Evolutionary conservation across 495 filamentous ascomycete species (phyloP).

Genomic region (Xylaria telfairii): DNA sequence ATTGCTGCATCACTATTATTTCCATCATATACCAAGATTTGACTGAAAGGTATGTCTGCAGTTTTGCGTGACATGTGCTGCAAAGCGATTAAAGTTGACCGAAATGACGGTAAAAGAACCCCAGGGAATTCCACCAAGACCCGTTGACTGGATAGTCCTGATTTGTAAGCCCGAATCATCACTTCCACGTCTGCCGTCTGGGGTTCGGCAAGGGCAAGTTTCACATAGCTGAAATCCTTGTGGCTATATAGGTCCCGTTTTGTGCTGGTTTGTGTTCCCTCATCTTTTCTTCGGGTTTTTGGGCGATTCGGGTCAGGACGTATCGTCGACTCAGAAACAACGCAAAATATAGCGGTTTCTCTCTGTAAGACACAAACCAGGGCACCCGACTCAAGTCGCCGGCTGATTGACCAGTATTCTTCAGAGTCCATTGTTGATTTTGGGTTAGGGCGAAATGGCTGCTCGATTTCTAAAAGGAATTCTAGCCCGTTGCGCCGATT

Average conservation of each 20-base stretch:
- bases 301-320: not conserved
- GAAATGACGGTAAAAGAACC: conserved; percentile 68
- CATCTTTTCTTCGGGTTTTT: not conserved
- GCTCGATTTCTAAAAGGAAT: conserved; percentile 14
- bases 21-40: conserved; percentile 57
- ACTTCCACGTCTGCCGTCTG: conserved; percentile 5
- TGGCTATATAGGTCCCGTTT: not conserved
- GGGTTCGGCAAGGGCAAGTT: conserved; percentile 23
- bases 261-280: not conserved
- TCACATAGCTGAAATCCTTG: conserved; percentile 15
- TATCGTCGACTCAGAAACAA: conserved; percentile 13
- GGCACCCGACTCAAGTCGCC: not conserved
- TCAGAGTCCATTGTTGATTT: conserved; percentile 3
- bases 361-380: conserved; percentile 11
- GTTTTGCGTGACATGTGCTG: conserved; percentile 60
- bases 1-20: conserved; percentile 11
- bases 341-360: conserved; percentile 8
- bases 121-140: conserved; percentile 72
- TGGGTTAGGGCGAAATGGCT: conserved; percentile 4
- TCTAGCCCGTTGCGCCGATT: not conserved
- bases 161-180: conserved; percentile 28
- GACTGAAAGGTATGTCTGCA: conserved; percentile 62
- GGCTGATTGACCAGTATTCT: not conserved
- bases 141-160: conserved; percentile 23
- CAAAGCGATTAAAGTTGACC: conserved; percentile 65